Percentiles rank a stretch among this genome's conserved stretches.
Conservation (phyloP, 495 filamentous ascomycete genomes). For the Filosporella fistucella region DNA sequence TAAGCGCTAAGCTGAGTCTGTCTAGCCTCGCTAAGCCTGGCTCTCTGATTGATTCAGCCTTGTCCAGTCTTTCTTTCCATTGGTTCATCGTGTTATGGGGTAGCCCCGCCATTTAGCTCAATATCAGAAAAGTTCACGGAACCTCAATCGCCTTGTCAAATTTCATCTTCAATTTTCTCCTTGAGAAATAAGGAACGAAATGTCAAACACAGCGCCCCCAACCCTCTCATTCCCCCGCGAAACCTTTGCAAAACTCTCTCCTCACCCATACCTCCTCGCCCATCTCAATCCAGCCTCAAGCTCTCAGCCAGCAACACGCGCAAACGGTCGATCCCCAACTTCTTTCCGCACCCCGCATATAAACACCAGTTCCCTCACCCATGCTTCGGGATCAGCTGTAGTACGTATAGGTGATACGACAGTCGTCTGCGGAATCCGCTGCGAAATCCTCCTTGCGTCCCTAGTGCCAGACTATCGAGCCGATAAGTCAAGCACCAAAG, state of each 20-base stretch:
- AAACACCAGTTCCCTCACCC: slow-evolving; percentile 76
- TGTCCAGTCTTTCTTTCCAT: no score
- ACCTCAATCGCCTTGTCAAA: no score
- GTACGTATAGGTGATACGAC: slow-evolving; percentile 86
- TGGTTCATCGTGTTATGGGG: no score
- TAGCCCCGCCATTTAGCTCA: no score
- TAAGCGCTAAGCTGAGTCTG: no score
- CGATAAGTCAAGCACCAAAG: slow-evolving; percentile 27
- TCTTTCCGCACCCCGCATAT: slow-evolving; percentile 65
- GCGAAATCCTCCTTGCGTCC: slow-evolving; percentile 70
- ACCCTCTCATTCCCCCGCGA: slow-evolving; percentile 67
- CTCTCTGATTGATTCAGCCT: no score
- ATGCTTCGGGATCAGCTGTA: slow-evolving; percentile 84
- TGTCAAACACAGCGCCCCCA: no score
- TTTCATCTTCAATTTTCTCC: no score
- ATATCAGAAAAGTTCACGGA: no score
- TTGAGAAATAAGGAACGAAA: no score
- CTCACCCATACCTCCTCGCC: slow-evolving; percentile 81
- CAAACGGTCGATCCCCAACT: slow-evolving; percentile 69
- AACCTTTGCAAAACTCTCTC: slow-evolving; percentile 86
- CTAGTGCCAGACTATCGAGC: slow-evolving; percentile 61
- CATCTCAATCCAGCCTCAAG: slow-evolving; percentile 64
- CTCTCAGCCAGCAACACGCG: slow-evolving; percentile 55
- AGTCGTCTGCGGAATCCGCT: slow-evolving; percentile 85
- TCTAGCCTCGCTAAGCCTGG: no score